These are phyloP conservation scores for Meripilus lineatus DNA, from an alignment of 1,284 basidiomycete species.

Conservation along the genomic window DNA sequence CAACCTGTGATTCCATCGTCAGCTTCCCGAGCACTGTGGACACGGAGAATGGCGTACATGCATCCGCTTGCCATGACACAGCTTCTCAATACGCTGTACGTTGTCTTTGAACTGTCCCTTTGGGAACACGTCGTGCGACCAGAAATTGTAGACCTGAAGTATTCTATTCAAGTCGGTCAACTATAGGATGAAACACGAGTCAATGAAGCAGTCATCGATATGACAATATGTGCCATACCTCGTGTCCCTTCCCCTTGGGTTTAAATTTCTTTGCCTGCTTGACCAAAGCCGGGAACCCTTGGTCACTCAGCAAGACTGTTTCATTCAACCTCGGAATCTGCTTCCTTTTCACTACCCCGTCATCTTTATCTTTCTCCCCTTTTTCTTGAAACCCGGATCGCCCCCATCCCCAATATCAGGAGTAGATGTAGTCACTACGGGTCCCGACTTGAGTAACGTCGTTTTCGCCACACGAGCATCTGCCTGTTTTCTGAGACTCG, in stretches of 20 bases:
- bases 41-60: conserved; percentile 46
- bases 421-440: conserved; percentile 45
- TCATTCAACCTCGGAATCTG: conserved; percentile 66
- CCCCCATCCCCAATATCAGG: conserved; percentile 26
- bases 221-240: conserved; percentile 52
- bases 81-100: conserved; percentile 73
- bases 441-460: too few relatives aligned
- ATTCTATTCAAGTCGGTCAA: conserved; percentile 71
- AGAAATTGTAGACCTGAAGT: conserved; percentile 83
- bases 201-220: conserved; percentile 7
- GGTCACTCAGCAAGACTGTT: conserved; percentile 59
- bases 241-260: conserved; percentile 83
- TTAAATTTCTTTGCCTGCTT: conserved; percentile 71
- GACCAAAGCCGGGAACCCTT: conserved; percentile 77
- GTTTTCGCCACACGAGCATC: conserved; percentile 40
- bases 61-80: conserved; percentile 82
- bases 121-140: conserved; percentile 89
- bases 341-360: conserved; percentile 43
- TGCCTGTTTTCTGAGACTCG: conserved; percentile 47
- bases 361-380: conserved; percentile 22
- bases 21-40: background rate
- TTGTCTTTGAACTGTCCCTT: conserved; percentile 84
- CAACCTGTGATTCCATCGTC: conserved; percentile 46
- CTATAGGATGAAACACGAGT: conserved; percentile 34
- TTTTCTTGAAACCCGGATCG: conserved; percentile 12